A percentile compares a stretch with the other conserved stretches of the same genome.
These are phyloP conservation scores for Quercus lobata DNA, from an alignment of 331 rosid genomes.

Conservation along the genomic window DNA sequence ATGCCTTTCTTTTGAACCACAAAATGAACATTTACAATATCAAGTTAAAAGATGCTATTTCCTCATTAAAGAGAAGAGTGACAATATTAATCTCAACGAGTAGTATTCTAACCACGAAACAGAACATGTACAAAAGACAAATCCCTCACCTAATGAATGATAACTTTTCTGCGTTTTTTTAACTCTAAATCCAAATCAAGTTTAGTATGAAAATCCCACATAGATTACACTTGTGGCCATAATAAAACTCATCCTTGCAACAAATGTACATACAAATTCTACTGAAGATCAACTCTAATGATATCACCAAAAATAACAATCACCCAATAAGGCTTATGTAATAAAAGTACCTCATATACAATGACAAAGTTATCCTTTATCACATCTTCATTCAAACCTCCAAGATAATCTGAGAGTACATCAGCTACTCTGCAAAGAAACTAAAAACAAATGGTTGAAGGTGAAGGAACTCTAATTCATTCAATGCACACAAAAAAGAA, in stretches of 20 bases:
- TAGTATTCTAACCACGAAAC: not conserved
- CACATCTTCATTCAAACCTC: slow-evolving; percentile 82
- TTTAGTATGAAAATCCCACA: not conserved
- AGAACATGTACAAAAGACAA: not conserved
- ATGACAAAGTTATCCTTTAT: slow-evolving; percentile 87
- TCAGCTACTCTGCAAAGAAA: slow-evolving; percentile 97
- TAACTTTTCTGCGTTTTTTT: not conserved
- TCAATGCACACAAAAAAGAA: not conserved
- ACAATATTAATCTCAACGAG: not conserved
- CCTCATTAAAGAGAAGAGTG: not conserved
- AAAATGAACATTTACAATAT: not conserved
- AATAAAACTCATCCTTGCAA: not conserved
- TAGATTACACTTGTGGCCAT: not conserved
- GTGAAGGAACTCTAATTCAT: not conserved
- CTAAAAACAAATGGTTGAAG: slow-evolving; percentile 54
- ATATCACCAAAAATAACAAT: not conserved
- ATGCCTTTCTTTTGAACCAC: not conserved
- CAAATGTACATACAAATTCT: not conserved
- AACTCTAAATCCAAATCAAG: not conserved
- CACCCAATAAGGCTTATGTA: not conserved
- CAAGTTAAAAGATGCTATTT: not conserved
- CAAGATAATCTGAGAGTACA: slow-evolving; percentile 84
- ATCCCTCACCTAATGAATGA: not conserved
- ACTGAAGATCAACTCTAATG: not conserved
- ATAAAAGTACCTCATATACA: slow-evolving; percentile 66